phyloP scores from a whole-genome alignment of 73 alveolate species.

The Symbiodinium natans region DNA sequence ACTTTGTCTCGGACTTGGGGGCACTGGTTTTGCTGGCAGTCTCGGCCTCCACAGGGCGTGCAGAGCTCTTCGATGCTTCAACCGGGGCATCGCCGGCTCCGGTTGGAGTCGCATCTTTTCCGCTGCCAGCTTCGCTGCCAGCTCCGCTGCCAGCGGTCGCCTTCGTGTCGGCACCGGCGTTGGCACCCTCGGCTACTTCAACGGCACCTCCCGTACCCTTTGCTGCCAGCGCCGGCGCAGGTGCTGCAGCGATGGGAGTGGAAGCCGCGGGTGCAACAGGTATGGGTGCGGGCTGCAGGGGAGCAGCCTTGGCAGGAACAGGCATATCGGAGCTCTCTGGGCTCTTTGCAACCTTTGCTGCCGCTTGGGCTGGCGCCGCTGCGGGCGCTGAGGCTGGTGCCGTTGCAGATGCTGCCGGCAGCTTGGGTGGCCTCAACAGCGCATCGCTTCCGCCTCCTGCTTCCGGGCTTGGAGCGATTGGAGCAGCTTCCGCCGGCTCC shows the following conservation, averaged over 20 bases:
- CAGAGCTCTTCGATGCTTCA: too few relatives aligned
- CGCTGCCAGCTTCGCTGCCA: neutral
- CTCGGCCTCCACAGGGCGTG: neutral
- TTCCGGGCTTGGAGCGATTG: slow-evolving; percentile 2
- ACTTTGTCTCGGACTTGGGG: neutral
- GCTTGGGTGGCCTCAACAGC: neutral
- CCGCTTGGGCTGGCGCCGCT: slow-evolving; percentile 36
- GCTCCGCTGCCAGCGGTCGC: neutral
- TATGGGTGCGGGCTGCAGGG: neutral
- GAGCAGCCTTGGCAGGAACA: neutral
- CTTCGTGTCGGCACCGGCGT: neutral
- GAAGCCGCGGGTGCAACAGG: neutral
- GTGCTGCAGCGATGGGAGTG: neutral
- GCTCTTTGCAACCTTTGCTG: neutral
- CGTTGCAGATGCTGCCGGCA: neutral
- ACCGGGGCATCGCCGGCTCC: too few relatives aligned
- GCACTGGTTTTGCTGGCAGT: neutral
- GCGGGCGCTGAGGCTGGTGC: neutral
- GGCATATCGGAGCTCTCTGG: neutral
- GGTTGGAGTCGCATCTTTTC: neutral
- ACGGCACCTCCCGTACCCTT: neutral
- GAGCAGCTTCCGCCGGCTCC: neutral
- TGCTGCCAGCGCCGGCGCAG: neutral
- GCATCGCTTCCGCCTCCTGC: neutral
- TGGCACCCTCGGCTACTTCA: neutral